Evolutionary conservation across 495 filamentous ascomycete species (phyloP).

Genomic region (Ramalina intermedia): DNA sequence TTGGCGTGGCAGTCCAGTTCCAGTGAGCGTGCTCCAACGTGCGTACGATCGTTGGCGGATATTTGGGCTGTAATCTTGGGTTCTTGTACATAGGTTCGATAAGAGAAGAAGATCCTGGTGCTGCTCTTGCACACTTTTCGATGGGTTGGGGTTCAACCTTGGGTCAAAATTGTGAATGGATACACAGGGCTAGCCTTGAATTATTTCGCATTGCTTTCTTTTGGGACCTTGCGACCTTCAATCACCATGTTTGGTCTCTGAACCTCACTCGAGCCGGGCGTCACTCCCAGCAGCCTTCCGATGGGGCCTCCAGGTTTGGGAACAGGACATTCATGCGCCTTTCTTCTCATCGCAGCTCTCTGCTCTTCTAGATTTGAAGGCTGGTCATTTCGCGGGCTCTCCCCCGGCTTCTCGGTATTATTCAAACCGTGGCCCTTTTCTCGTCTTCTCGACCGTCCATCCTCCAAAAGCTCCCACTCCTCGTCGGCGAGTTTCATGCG

Average conservation of each 20-base stretch:
- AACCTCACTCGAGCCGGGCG: background rate
- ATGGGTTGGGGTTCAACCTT: no score
- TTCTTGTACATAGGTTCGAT: no score
- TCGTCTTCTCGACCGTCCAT: slow-evolving; percentile 23
- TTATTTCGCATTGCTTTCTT: no score
- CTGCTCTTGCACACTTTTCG: no score
- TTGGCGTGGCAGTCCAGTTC: slow-evolving; percentile 7
- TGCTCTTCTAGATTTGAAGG: slow-evolving; percentile 14
- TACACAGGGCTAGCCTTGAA: no score
- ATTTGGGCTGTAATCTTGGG: no score
- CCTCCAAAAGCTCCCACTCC: slow-evolving; percentile 37
- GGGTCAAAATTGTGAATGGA: no score
- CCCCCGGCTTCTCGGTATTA: slow-evolving; percentile 25
- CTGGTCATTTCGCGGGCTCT: slow-evolving; percentile 10
- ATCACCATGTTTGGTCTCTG: no score
- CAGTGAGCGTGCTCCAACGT: slow-evolving; percentile 5
- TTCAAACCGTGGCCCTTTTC: slow-evolving; percentile 1
- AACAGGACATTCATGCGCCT: slow-evolving; percentile 53
- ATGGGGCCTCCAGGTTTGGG: slow-evolving; percentile 68
- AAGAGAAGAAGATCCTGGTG: no score
- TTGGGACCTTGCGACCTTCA: no score
- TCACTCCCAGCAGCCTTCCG: slow-evolving; percentile 61
- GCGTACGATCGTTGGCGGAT: background rate
- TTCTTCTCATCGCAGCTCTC: slow-evolving; percentile 15
- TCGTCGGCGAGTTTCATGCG: slow-evolving; percentile 58